Percentiles rank a stretch among this genome's conserved stretches.
phyloP scores from a whole-genome alignment of 2,329 filamentous ascomycete genomes.

The Alternaria sp. region DNA sequence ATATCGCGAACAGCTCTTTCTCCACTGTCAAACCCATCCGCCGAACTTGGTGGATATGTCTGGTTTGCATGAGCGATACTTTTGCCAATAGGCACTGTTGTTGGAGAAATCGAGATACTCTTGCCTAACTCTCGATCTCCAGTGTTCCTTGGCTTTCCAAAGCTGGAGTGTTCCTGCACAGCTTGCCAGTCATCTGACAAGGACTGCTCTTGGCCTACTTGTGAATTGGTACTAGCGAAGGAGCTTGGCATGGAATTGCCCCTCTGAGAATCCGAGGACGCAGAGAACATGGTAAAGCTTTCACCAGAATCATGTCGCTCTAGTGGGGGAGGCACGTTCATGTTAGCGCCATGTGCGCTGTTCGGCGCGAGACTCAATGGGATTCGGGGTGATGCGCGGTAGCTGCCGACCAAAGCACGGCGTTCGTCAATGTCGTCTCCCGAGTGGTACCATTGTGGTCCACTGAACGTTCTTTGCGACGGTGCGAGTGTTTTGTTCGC shows the following conservation, averaged over 20 bases:
- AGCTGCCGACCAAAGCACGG: conserved; percentile 54
- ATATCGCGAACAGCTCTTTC: conserved; percentile 50
- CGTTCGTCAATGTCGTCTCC: conserved; percentile 49
- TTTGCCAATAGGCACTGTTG: conserved; percentile 34
- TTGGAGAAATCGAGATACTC: conserved; percentile 40
- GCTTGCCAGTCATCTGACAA: conserved; percentile 41
- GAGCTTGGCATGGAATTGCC: conserved; percentile 63
- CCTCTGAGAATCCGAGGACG: conserved; percentile 66
- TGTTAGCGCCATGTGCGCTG: conserved; percentile 48
- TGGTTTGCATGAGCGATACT: conserved; percentile 6
- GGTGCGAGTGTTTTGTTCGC: conserved; percentile 20
- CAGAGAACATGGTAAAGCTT: conserved; percentile 71
- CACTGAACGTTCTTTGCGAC: conserved; percentile 34
- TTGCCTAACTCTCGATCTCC: conserved; percentile 27
- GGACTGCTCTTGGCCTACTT: conserved; percentile 34
- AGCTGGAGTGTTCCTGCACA: conserved; percentile 41
- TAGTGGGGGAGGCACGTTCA: conserved; percentile 47
- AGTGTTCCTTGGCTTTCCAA: conserved; percentile 35
- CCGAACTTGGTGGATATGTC: conserved; percentile 20
- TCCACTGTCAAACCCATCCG: conserved; percentile 34
- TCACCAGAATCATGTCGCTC: conserved; percentile 67
- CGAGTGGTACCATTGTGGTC: conserved; percentile 47
- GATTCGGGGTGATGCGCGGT: conserved; percentile 60
- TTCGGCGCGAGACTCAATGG: conserved; percentile 60
- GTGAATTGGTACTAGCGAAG: conserved; percentile 52